A percentile compares a stretch with the other conserved stretches of the same genome.
phyloP scores from a whole-genome alignment of 345 rosid species.

The Populus alba region DNA sequence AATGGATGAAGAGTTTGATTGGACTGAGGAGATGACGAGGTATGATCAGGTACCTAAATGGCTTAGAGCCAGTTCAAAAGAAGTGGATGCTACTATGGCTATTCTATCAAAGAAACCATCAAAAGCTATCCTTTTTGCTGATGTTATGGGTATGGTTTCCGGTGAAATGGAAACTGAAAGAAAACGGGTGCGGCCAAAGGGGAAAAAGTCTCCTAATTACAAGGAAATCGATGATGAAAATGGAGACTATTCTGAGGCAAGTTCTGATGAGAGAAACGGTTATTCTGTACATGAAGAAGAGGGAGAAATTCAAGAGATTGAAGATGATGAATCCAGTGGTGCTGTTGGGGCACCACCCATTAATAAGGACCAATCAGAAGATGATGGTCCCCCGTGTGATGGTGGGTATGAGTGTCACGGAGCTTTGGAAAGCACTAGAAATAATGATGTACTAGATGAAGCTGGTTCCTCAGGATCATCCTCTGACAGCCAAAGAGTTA shows the following conservation, averaged over 20 bases:
- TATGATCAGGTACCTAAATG: slow-evolving; percentile 96
- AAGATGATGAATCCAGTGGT: slow-evolving; percentile 77
- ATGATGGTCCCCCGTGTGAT: slow-evolving; percentile 57
- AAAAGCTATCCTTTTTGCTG: slow-evolving; percentile 53
- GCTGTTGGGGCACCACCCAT: slow-evolving; percentile 51
- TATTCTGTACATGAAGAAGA: slow-evolving; percentile 87
- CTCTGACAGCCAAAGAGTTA: slow-evolving; percentile 60
- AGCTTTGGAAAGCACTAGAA: slow-evolving; percentile 49
- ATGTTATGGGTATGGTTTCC: slow-evolving; percentile 47
- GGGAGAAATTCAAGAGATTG: slow-evolving; percentile 74
- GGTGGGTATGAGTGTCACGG: slow-evolving; percentile 53
- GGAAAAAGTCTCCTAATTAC: slow-evolving; percentile 77
- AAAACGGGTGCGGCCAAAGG: slow-evolving; percentile 87
- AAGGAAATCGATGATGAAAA: slow-evolving; percentile 90
- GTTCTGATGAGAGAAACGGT: slow-evolving; percentile 78
- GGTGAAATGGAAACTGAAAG: slow-evolving; percentile 65
- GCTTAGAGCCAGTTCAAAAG: slow-evolving; percentile 85
- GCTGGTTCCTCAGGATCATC: slow-evolving; percentile 94
- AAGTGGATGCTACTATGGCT: slow-evolving; percentile 69
- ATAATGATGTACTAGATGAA: slow-evolving; percentile 50
- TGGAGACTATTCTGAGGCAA: slow-evolving; percentile 83
- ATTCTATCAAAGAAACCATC: slow-evolving; percentile 86
- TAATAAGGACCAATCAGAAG: slow-evolving; percentile 74
- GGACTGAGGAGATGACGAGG: slow-evolving; percentile 91
- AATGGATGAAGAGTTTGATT: slow-evolving; percentile 98